A percentile compares a stretch with the other conserved stretches of the same genome.
Conservation (phyloP, 2,329 filamentous ascomycete species). For the Biscogniauxia sp. region DNA sequence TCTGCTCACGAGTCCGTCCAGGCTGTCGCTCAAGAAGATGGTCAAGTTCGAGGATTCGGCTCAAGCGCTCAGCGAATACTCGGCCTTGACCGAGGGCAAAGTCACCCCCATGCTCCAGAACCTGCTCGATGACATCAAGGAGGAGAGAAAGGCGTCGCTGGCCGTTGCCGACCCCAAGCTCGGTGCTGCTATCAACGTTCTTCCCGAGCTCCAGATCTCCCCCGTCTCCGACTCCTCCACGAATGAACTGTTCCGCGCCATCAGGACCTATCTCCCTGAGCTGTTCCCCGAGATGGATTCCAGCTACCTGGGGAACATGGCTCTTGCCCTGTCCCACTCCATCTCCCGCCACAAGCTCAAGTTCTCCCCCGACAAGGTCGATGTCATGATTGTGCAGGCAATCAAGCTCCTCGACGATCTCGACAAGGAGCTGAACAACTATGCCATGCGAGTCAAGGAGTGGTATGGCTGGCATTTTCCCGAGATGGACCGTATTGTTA, state of each 20-base stretch:
- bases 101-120: constrained; percentile 82
- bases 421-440: constrained; percentile 98
- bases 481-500: constrained; percentile 93
- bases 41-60: constrained; percentile 95
- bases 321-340: constrained; percentile 92
- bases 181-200: constrained; percentile 85
- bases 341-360: constrained; percentile 97
- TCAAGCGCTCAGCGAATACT: constrained; percentile 85
- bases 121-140: constrained; percentile 86
- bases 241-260: constrained; percentile 88
- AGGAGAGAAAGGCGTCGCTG: constrained; percentile 95
- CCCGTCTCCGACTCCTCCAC: constrained; percentile 78
- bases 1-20: constrained; percentile 33
- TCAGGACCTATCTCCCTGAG: constrained; percentile 85
- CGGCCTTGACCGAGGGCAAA: constrained; percentile 87
- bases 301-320: constrained; percentile 89
- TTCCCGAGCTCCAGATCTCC: constrained; percentile 82
- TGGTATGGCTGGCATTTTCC: constrained; percentile 99
- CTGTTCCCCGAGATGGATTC: constrained; percentile 85
- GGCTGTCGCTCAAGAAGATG: constrained; percentile 94
- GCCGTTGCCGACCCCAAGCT: constrained; percentile 93
- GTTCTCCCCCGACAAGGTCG: constrained; percentile 97
- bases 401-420: constrained; percentile 92
- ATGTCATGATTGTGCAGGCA: constrained; percentile 98
- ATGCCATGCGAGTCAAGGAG: constrained; percentile 98